These are phyloP conservation scores for Pulveroboletus frians DNA, from an alignment of 768 basidiomycete genomes.

Conservation along the genomic window DNA sequence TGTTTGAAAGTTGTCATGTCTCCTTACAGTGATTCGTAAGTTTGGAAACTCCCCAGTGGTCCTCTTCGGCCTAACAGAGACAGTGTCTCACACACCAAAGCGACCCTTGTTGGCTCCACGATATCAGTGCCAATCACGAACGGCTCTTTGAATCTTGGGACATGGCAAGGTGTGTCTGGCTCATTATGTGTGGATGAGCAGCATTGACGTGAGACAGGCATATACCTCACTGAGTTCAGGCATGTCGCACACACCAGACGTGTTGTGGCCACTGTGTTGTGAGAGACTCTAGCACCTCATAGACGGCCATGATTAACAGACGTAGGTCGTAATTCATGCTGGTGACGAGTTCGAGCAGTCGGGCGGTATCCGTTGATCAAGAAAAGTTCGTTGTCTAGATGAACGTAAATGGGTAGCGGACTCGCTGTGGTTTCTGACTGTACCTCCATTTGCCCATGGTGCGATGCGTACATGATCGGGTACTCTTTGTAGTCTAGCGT, in stretches of 20 bases:
- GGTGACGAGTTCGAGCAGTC: not conserved
- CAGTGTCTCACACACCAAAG: slow-evolving; percentile 89
- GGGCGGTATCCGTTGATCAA: not conserved
- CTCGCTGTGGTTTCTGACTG: not conserved
- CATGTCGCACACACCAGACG: slow-evolving; percentile 58
- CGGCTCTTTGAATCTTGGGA: slow-evolving; percentile 74
- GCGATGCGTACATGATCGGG: not conserved
- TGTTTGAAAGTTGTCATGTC: not conserved
- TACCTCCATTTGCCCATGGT: not conserved
- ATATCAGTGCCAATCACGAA: slow-evolving; percentile 81
- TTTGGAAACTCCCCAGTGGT: not conserved
- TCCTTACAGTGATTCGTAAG: slow-evolving; percentile 67
- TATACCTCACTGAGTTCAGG: slow-evolving; percentile 85
- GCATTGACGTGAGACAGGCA: slow-evolving; percentile 41
- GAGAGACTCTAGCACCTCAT: slow-evolving; percentile 20
- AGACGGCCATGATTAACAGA: not conserved
- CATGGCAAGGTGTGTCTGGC: slow-evolving; percentile 74
- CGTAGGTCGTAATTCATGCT: slow-evolving; percentile 6
- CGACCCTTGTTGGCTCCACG: slow-evolving; percentile 77
- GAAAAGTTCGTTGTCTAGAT: not conserved
- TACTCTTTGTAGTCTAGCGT: not conserved
- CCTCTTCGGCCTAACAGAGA: not conserved
- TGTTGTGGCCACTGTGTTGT: slow-evolving; percentile 82
- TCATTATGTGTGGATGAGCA: not conserved
- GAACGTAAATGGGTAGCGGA: not conserved